Evolutionary conservation across 1,284 basidiomycete species (phyloP).

Genomic region (Xerocomus minutiporus): DNA sequence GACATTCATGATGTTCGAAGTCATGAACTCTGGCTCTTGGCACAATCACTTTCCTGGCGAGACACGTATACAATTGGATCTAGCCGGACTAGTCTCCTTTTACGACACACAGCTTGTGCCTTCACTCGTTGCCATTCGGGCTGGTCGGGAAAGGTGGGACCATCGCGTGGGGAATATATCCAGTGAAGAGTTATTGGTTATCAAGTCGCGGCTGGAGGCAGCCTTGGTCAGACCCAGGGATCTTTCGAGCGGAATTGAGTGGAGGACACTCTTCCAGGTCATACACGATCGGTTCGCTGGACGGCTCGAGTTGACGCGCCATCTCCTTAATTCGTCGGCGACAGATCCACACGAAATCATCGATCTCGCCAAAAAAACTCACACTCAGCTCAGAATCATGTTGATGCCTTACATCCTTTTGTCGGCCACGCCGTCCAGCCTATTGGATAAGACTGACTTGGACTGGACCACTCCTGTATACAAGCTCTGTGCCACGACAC

Average conservation of each 20-base stretch:
- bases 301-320: slow-evolving; percentile 38
- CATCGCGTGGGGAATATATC: slow-evolving; percentile 31
- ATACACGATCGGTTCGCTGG: slow-evolving; percentile 41
- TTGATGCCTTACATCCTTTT: slow-evolving; percentile 15
- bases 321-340: slow-evolving; percentile 33
- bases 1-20: slow-evolving; percentile 3
- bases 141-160: slow-evolving; percentile 20
- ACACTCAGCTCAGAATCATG: slow-evolving; percentile 19
- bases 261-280: slow-evolving; percentile 37
- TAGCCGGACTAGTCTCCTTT: slow-evolving; percentile 30
- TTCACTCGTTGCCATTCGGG: slow-evolving; percentile 25
- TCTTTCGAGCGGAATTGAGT: slow-evolving; percentile 38
- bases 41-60: slow-evolving; percentile 33
- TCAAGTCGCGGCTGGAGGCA: slow-evolving; percentile 20
- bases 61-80: slow-evolving; percentile 31
- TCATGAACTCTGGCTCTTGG: slow-evolving; percentile 29
- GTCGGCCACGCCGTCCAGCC: slow-evolving; percentile 1
- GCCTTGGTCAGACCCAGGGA: slow-evolving; percentile 14
- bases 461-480: slow-evolving; percentile 28
- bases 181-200: slow-evolving; percentile 11
- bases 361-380: slow-evolving; percentile 11
- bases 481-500: slow-evolving; percentile 31
- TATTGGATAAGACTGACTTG: neutral
- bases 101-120: slow-evolving; percentile 31
- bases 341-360: neutral